Base-by-base conservation (phyloP, 352 stramenopile species). In the Phytophthora palmivora region DNA sequence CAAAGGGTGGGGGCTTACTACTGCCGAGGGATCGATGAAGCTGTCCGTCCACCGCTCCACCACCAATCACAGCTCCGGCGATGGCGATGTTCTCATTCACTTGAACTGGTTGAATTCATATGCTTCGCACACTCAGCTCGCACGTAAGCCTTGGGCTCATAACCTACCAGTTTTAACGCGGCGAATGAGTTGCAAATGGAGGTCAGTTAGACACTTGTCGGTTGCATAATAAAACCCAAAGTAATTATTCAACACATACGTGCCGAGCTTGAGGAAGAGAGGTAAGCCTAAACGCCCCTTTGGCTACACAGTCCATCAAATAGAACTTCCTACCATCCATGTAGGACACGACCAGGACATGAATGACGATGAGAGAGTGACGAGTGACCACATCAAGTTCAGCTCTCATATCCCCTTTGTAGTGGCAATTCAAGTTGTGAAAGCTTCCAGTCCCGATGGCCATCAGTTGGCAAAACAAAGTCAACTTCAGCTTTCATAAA, bases 271-370 rank as follows among this genome's bases (percentile, higher is more conserved):
- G 36, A 42, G 36, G 36, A 42, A 15, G 36, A 42, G n/a, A 4
- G 4, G 12, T n/a, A 18, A 21, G 36, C 36, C 36, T 42, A 42
- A 21, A 21, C 9, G 3, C 14, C 37, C 37, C 37, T 22, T 43
- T 43, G n/a, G 18, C 37, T 12, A 34, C 37, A 43, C n/a, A 43
- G 24, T 2, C 15, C 37, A 21, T 43, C 37, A 10, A 24, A 24
- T 15, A 24, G 37, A 43, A n/a, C 37, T 24, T 43, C 6, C 16
- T 43, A 22, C 37, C 37, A 24, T 7, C 5, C 8, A 24, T 43
- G 16, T 43, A 43, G 37, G n/a, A 43, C 16, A 43, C 15, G 37
- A 43, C 37, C 37, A 43, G 15, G 37, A 43, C 5, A 43, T 43
- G 37, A 24, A n/a, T 43, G 37, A 43, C 14, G 2, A 22, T 11